Conservation (phyloP, 176 grass and related monocot species). For the Oryza meyeriana region DNA sequence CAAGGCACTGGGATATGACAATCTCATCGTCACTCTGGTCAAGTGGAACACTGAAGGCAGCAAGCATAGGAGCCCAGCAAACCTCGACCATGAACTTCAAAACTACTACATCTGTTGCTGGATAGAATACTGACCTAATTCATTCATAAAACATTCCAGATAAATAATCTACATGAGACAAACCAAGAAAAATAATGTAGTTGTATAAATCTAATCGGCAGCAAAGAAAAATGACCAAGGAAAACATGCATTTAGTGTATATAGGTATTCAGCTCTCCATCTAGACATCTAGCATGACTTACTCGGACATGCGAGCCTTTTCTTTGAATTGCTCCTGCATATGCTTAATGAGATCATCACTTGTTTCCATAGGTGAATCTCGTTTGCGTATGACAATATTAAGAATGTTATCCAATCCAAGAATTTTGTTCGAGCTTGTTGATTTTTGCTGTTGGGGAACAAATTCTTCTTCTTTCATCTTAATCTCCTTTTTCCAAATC, state of each 20-base stretch:
- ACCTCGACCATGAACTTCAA: conserved; percentile 98
- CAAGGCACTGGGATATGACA: conserved; percentile 80
- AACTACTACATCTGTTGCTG: conserved; percentile 90
- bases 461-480: conserved; percentile 97
- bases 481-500: conserved; percentile 95
- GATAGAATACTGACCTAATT: conserved; percentile 94
- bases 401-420: conserved; percentile 96
- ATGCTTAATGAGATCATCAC: conserved; percentile 96
- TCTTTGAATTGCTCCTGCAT: conserved; percentile 99
- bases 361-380: conserved; percentile 77
- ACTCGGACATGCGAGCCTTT: conserved; percentile 98
- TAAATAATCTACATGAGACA: conserved; percentile 35
- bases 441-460: conserved; percentile 83
- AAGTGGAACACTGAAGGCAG: conserved; percentile 97
- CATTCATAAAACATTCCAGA: conserved; percentile 30
- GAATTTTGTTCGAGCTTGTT: conserved; percentile 86
- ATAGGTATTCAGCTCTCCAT: conserved; percentile 11
- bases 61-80: conserved; percentile 99
- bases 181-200: conserved; percentile 13
- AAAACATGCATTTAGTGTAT: conserved; percentile 4
- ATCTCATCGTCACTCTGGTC: conserved; percentile 88
- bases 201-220: not conserved
- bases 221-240: conserved; percentile 20
- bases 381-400: conserved; percentile 94
- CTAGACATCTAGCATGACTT: conserved; percentile 37